phyloP scores from a whole-genome alignment of 2,329 filamentous ascomycete species.

The Colletotrichum limetticola region DNA sequence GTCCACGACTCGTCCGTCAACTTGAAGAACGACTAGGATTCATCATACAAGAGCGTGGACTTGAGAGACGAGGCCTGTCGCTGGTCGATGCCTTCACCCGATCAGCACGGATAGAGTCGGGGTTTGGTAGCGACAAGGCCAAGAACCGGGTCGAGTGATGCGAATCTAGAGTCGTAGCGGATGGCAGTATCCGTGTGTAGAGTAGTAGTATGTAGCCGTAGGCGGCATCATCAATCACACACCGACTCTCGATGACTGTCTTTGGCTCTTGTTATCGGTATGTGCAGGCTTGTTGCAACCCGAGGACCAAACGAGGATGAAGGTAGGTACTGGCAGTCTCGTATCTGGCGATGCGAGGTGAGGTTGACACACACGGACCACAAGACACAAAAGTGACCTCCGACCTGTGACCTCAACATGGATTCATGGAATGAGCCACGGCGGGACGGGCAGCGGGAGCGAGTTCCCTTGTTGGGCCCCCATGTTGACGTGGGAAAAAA shows the following conservation, averaged over 20 bases:
- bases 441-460: not conserved
- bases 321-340: not conserved
- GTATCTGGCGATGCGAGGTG: not conserved
- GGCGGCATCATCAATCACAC: not conserved
- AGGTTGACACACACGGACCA: not conserved
- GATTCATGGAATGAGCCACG: not conserved
- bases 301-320: not conserved
- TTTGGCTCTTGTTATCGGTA: not conserved
- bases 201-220: not conserved
- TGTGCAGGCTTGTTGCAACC: not conserved
- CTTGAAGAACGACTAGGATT: conserved; percentile 1
- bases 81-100: not conserved
- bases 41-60: not conserved
- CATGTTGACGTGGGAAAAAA: not conserved
- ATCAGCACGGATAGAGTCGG: not conserved
- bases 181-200: not conserved
- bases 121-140: conserved; percentile 5
- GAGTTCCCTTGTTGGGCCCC: not conserved
- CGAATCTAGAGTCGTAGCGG: conserved; percentile 11
- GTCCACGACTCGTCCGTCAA: not conserved
- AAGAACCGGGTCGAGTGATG: not conserved
- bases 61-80: not conserved
- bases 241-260: not conserved
- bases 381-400: not conserved
- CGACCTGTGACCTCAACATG: not conserved